Base-by-base conservation (phyloP, 108 stramenopile genomes). In the Fragilariopsis cylindrus region DNA sequence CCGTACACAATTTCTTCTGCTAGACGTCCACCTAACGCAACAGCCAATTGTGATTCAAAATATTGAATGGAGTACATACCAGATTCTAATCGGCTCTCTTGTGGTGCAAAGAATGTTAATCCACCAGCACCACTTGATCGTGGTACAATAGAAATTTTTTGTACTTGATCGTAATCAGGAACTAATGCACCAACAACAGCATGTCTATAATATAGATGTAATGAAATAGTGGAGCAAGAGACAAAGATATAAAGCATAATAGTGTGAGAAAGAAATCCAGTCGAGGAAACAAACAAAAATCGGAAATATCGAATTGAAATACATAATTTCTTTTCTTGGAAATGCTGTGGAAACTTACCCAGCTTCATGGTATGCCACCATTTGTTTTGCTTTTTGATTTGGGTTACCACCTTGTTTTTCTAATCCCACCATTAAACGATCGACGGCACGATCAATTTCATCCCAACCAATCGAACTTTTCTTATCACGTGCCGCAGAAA, bases 1-100 rank as follows among this genome's bases (percentile, higher is more conserved):
- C 99, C 98, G 79, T 91, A 98, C 47, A 98, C 93, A 48, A 99
- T 66, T 81, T 99, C 97, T 83, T 99, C 99, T 7, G 99, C 99
- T 39, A 97, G 82, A 62, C 98, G 97, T 40, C 99, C 99, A 45
- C 98, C 99, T 7, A 98, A 83, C 3, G 97, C 97, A 40, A 99
- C 97, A 69, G 90, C 96, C 43, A 85, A 86, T 76, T 87, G 97
- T 76, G 94, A 97, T 75, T 97, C 94, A 56, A 98, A 76, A 82
- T 97, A 97, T 77, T 97, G 94, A 48, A 82, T 84, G 58, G 88
- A 86, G 91, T 96, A 97, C 84, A 97, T 87, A 11, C 95, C 95
- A 52, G 87, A 84, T 76, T 98, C 97, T 39, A 98, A 70, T 67
- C 96, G 92, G 64, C 86, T 84, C 70, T 98, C 98, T 72, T 88